Percentiles rank a stretch among this genome's conserved stretches.
Evolutionary conservation across 75 land plant species (phyloP).

Genomic region (Gnetum montanum): DNA sequence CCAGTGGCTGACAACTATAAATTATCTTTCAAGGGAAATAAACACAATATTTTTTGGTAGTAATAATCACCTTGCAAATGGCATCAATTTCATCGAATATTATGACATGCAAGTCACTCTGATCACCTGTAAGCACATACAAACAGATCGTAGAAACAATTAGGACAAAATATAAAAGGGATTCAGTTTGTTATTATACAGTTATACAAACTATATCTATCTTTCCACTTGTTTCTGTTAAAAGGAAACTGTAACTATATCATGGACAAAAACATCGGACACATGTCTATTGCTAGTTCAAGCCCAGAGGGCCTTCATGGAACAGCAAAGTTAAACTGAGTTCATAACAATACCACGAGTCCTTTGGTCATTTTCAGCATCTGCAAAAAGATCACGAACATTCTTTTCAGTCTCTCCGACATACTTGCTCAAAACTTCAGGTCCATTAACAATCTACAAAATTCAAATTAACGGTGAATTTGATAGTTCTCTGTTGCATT

Average conservation of each 20-base stretch:
- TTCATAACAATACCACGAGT: slow-evolving; percentile 56
- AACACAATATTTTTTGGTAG: no score
- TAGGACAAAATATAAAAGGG: neutral
- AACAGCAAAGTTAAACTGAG: no score
- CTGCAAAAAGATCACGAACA: slow-evolving; percentile 97
- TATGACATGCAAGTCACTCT: slow-evolving; percentile 96
- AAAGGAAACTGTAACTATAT: no score
- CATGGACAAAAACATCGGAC: no score
- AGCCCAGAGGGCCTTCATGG: no score
- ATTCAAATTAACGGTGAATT: neutral
- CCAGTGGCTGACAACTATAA: neutral
- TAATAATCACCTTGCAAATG: slow-evolving; percentile 98
- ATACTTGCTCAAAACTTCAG: slow-evolving; percentile 97
- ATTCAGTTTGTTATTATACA: no score
- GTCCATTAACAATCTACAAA: slow-evolving; percentile 94
- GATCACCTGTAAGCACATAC: slow-evolving; percentile 59
- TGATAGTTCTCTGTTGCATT: no score
- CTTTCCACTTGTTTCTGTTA: no score
- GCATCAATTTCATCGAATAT: slow-evolving; percentile 99
- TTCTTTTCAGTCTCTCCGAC: slow-evolving; percentile 99
- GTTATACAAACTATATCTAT: no score
- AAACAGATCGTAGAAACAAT: no score
- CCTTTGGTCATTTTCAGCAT: slow-evolving; percentile 94
- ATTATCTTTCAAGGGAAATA: neutral
- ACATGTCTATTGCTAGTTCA: no score